A percentile compares a stretch with the other conserved stretches of the same genome.
These are phyloP conservation scores for Pichia deserticola DNA, from an alignment of 805 yeast genomes.

Conservation along the genomic window DNA sequence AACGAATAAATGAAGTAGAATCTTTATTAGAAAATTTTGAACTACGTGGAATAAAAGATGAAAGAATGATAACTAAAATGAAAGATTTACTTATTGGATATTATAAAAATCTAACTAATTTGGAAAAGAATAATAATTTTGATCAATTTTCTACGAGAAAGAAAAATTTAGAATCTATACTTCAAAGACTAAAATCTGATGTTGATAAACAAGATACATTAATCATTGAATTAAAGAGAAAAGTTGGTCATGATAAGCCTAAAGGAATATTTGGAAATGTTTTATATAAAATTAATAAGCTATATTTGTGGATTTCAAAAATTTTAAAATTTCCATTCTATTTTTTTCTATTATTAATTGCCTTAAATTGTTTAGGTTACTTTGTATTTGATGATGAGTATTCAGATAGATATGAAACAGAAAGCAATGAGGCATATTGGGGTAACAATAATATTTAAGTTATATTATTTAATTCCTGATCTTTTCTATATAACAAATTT, in stretches of 20 bases:
- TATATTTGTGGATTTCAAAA: not conserved
- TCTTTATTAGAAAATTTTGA: not conserved
- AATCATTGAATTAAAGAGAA: constrained; percentile 9
- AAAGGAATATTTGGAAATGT: not conserved
- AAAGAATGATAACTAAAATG: constrained; percentile 3
- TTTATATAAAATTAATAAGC: not conserved
- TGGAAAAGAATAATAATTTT: not conserved
- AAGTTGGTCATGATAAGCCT: constrained; percentile 3
- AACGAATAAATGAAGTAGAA: constrained; percentile 1
- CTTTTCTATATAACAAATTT: no score
- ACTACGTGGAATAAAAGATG: not conserved
- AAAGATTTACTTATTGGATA: constrained; percentile 7
- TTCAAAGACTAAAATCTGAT: constrained; percentile 4
- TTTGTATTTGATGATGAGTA: constrained; percentile 3
- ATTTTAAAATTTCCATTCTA: not conserved
- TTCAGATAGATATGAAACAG: not conserved
- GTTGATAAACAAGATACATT: constrained; percentile 15
- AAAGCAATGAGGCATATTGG: not conserved
- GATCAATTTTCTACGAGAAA: no score
- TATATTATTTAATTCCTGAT: not conserved
- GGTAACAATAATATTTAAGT: not conserved
- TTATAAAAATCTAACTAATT: not conserved
- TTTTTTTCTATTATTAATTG: not conserved
- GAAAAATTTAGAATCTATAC: no score
- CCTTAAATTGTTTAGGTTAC: not conserved